Base-by-base conservation (phyloP, 129 eudicot species). In the Flaveria bidentis region DNA sequence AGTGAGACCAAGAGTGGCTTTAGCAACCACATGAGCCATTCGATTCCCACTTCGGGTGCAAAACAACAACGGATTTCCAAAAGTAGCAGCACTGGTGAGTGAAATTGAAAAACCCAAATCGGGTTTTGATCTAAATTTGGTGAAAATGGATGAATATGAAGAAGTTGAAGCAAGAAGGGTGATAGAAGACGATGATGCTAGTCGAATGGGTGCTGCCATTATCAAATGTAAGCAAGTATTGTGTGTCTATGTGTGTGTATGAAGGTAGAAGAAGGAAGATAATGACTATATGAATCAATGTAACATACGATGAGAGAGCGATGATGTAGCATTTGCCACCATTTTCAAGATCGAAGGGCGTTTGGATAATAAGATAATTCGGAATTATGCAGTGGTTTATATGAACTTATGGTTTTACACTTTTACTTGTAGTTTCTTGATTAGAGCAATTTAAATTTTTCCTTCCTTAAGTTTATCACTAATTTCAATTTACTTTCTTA, bases 1-100 rank as follows among this genome's bases (percentile, higher is more conserved):
- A 75, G 98, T 94, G 88, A 94, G 96, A 71, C 98, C 98, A 22
- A 94, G 96, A 74, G 91, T 81, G 60, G 88, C 92, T 64, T 81
- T 84, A 70, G 92, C 87, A 81, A 84, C 55, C 30, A 85, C 23
- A 85, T 87, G 90, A 74, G 89, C 86, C 97, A 88, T 90, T 55
- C 93, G 88, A 62, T 62, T 85, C 50, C 82, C 82, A 74, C 79
- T 82, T 53, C 67, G 44, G 26, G 73, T 23, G 18, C 83, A 73
- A 75, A 45, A 64, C 51, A 68, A 50, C 18, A 66, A 64, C 17
- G 74, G 79, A 62, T 83, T 14, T 26, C 22, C 46, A 11, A 81
- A 9, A 67, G 9, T 26, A 44, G 76, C 22, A 65, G 52, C 52
- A 9, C 17, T 46, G 18, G 73, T 73, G 63, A 56, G 70, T 66